phyloP scores from a whole-genome alignment of 23 red algal genomes.

The Gracilaria gracilis region DNA sequence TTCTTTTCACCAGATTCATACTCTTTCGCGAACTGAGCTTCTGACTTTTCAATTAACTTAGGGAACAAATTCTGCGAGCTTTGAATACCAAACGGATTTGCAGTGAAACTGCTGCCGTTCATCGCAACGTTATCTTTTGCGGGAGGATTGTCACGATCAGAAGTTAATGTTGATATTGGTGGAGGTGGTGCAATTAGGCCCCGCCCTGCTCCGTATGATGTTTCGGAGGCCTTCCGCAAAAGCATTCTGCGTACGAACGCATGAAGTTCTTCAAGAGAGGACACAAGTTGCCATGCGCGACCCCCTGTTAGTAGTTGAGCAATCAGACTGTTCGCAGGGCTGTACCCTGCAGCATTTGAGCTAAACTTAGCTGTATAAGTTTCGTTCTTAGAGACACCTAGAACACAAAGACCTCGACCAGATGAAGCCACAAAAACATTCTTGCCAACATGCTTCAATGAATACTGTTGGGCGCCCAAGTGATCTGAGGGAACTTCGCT shows the following conservation, averaged over 20 bases:
- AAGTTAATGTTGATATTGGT: slow-evolving; percentile 32
- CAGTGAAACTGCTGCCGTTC: background rate
- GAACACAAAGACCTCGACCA: slow-evolving; percentile 55
- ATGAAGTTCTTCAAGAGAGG: slow-evolving; percentile 57
- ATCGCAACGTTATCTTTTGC: background rate
- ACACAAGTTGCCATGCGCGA: slow-evolving; percentile 59
- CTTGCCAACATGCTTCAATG: slow-evolving; percentile 49
- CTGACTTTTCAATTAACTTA: slow-evolving; percentile 59
- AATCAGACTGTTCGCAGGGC: slow-evolving; percentile 53
- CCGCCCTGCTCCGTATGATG: slow-evolving; percentile 56
- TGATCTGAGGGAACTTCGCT: slow-evolving; percentile 38
- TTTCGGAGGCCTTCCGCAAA: slow-evolving; percentile 30
- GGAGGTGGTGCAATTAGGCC: slow-evolving; percentile 57
- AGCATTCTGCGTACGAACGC: slow-evolving; percentile 25
- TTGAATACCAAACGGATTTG: slow-evolving; percentile 35
- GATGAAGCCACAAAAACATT: slow-evolving; percentile 29
- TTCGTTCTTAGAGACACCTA: slow-evolving; percentile 29
- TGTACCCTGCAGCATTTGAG: slow-evolving; percentile 56
- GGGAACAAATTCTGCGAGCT: slow-evolving; percentile 35
- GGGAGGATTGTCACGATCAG: slow-evolving; percentile 21
- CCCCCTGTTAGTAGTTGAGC: slow-evolving; percentile 67
- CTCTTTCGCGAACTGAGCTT: slow-evolving; percentile 18
- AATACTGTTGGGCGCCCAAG: slow-evolving; percentile 6
- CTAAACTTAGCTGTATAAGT: slow-evolving; percentile 34
- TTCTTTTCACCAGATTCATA: background rate